Percentiles rank a stretch among this genome's conserved stretches.
phyloP scores from a whole-genome alignment of 148 eudicot species.

The Cornus controversa region DNA sequence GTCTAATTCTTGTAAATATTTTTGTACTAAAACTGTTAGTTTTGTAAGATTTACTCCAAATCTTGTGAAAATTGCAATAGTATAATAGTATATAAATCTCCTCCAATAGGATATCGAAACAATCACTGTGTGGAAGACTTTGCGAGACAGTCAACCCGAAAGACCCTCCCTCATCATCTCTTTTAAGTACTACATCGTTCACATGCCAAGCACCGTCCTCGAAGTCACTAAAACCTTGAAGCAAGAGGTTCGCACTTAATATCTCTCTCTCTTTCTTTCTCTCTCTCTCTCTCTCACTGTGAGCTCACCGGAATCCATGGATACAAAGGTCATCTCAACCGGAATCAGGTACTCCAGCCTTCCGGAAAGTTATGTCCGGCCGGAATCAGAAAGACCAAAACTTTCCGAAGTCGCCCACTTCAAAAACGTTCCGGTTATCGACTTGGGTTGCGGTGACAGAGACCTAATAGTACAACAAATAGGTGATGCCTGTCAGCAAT shows the following conservation, averaged over 20 bases:
- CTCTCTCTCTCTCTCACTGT: not conserved
- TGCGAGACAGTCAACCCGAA: too few relatives aligned
- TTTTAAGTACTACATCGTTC: too few relatives aligned
- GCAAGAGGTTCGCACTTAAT: not conserved
- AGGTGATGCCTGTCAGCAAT: constrained; percentile 36
- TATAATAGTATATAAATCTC: too few relatives aligned
- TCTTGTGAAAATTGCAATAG: too few relatives aligned
- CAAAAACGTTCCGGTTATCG: constrained; percentile 55
- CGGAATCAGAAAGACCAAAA: constrained; percentile 50
- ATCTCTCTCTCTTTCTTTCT: not conserved
- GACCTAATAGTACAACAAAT: constrained; percentile 29
- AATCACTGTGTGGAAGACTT: too few relatives aligned
- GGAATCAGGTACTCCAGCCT: constrained; percentile 36
- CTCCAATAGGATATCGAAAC: too few relatives aligned
- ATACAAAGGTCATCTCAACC: constrained; percentile 37
- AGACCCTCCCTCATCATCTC: too few relatives aligned
- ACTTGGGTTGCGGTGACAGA: constrained; percentile 31
- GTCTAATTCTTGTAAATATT: too few relatives aligned
- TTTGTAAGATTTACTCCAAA: too few relatives aligned
- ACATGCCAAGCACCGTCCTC: too few relatives aligned
- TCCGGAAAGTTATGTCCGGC: constrained; percentile 53
- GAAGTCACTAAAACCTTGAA: not conserved
- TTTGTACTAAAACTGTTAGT: too few relatives aligned
- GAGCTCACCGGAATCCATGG: constrained; percentile 23
- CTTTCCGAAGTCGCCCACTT: constrained; percentile 40